These are phyloP conservation scores for Nepenthes mirabilis DNA, from an alignment of 148 eudicot genomes.

Conservation along the genomic window DNA sequence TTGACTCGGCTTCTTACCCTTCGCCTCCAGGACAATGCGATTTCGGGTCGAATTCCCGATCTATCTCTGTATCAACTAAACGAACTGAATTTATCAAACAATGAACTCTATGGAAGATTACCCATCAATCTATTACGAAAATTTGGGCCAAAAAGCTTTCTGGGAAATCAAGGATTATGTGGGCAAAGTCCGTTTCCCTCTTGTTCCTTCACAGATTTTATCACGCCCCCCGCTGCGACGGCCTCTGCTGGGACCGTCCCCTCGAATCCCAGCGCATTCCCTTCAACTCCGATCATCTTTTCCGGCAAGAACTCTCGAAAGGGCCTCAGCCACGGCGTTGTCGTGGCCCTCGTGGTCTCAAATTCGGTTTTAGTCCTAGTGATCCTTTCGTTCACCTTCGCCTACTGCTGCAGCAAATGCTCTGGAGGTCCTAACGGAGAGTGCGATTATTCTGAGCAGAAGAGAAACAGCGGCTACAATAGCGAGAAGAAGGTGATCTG, in stretches of 20 bases:
- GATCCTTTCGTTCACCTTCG: conserved; percentile 24
- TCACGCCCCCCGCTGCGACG: conserved; percentile 4
- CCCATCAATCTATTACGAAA: conserved; percentile 15
- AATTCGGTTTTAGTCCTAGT: conserved; percentile 32
- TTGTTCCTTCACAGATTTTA: conserved; percentile 24
- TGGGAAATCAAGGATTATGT: conserved; percentile 60
- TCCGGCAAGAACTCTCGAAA: conserved; percentile 10
- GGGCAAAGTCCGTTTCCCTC: conserved; percentile 31
- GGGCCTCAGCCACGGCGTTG: conserved; percentile 32
- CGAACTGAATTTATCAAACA: conserved; percentile 54
- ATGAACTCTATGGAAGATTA: conserved; percentile 39
- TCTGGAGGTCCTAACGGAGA: conserved; percentile 14
- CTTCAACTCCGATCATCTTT: conserved; percentile 10
- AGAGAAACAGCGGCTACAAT: conserved; percentile 45
- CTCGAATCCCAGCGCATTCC: conserved; percentile 46
- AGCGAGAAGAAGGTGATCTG: conserved; percentile 29
- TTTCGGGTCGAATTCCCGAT: conserved; percentile 39
- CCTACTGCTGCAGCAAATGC: conserved; percentile 36
- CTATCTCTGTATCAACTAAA: conserved; percentile 21
- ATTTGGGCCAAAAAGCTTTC: conserved; percentile 35
- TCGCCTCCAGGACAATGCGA: conserved; percentile 22
- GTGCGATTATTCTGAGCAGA: conserved; percentile 28
- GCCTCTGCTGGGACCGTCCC: conserved; percentile 34
- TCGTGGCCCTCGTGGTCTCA: conserved; percentile 31
- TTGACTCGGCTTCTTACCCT: conserved; percentile 19